Evolutionary conservation across 306 rosid species (phyloP).

Genomic region (Cucurbita maxima): DNA sequence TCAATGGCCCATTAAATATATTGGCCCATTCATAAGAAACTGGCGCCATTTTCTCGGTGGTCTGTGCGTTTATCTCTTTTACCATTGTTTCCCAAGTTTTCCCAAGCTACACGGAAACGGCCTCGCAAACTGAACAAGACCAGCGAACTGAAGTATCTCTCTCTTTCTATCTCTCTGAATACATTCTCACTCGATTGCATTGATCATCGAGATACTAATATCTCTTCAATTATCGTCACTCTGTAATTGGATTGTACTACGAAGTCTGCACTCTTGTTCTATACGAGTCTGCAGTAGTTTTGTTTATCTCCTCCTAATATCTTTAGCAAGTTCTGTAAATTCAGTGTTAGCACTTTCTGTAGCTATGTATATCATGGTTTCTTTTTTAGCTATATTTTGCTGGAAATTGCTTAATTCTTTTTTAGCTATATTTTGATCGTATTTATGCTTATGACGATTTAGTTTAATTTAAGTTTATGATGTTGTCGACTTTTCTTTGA

Average conservation of each 20-base stretch:
- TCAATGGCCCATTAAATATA: background rate
- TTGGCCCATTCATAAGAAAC: background rate
- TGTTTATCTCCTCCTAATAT: background rate
- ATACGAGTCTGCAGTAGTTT: background rate
- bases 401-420: background rate
- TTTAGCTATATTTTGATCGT: background rate
- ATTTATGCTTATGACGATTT: background rate
- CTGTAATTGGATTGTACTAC: background rate
- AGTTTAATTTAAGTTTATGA: background rate
- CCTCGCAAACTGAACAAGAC: conserved; percentile 25
- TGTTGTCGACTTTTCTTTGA: background rate
- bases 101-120: conserved; percentile 22
- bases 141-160: conserved; percentile 14
- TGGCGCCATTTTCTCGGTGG: background rate
- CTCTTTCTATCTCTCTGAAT: background rate
- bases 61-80: background rate
- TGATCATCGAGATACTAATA: background rate
- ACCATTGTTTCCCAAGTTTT: background rate
- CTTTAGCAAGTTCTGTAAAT: background rate
- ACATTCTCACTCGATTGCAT: background rate
- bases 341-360: background rate
- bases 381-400: background rate
- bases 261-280: background rate
- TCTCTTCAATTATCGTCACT: background rate
- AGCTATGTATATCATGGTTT: background rate